Evolutionary conservation across 176 grass and related monocot species (phyloP), one percentile per base, ranked within the genome.

Genomic region (Hordeum marinum): DNA sequence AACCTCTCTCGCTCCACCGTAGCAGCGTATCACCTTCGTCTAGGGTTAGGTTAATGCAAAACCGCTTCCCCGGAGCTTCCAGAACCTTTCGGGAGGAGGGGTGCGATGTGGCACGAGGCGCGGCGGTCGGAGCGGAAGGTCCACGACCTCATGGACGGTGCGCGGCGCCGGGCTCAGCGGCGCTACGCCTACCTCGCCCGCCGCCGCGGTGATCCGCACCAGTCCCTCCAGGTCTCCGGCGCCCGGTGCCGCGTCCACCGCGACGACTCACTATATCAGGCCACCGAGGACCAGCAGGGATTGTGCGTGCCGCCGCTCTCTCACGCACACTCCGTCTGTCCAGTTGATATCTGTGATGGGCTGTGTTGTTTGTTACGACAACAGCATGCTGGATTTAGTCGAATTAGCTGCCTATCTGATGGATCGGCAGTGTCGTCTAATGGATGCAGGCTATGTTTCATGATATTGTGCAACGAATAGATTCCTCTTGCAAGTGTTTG

Each of bases 31-130:
- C 48, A 58, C 37, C 82, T 81, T 81, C 40, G 23, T 40, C 73
- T 90, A 90, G 88, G 88, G 79, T 86, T 86, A 58, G 79, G 73
- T 70, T 27, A 42, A 36, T 32, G 65, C 64, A 39, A 29, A 27
- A 24, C 65, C 39, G 11, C 67, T 46, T 55, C 25, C 21, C 17
- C 36, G 24, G n/a, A 13, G 24, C 42, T 78, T 82, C 79, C 35
- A 45, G 63, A 72, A 70, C 52, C 31, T 81, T 85, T 50, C 12
- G 31, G 48, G 27, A 76, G 26, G 46, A 21, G 29, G 21, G 13
- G 25, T 72, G 84, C 63, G 86, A 99, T 99, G 96, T 96, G 96
- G 96, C 96, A 99, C 82, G 96, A 99, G 88, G 96, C 94, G 78
- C 86, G 91, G 86, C 85, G 87, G 78, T 94, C 96, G 12, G 94